Evolutionary conservation across 1,139 yeast genomes (phyloP), one percentile per base, ranked within the genome.

Genomic region (Hansenula lynferdii): DNA sequence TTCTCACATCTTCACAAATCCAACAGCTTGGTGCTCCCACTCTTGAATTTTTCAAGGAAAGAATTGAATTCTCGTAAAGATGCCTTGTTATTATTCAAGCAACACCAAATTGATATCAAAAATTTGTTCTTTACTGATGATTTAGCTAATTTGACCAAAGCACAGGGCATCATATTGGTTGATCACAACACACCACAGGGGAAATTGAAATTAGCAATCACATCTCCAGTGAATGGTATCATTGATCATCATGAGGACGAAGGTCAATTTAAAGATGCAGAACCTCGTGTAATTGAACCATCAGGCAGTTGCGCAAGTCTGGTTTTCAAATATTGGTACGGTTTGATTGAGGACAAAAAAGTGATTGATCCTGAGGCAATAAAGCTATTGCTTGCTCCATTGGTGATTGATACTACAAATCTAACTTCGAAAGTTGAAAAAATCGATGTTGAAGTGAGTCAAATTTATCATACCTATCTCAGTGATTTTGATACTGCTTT

Each of bases 191-290:
- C 70, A 31, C 65, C 82, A 12, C 85, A 84, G 41, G 83, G 85
- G 0, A 65, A 66, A 44, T 48, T 67, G 36, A 40, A 50, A 41
- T 27, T n/a, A n/a, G n/a, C 56, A 39, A 42, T 61, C 29, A 49
- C 67, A 19, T 54, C 55, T 26, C 49, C 59, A 2, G 80, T 87
- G 0, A 62, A 61, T 1, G 81, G 80, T 0, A 76, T 92, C 11
- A 73, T 92, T 25, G 98, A 90, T 54, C 98, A 90, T 55, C 98
- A 90, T 57, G 84, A 70, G 7, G 95, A 87, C 52, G 89, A 84
- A 53, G 65, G 67, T 0, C 62, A 64, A 14, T 77, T 70, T 49
- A 29, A 49, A 14, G 57, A 64, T 18, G 60, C 67, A 0, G 62
- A 67, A 18, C 96, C 96, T 0, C 61, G 94, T 39, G 62, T 82